Evolutionary conservation across 2,329 filamentous ascomycete species (phyloP), one percentile per base, ranked within the genome.

Genomic region (Colletotrichum tamarilloi): DNA sequence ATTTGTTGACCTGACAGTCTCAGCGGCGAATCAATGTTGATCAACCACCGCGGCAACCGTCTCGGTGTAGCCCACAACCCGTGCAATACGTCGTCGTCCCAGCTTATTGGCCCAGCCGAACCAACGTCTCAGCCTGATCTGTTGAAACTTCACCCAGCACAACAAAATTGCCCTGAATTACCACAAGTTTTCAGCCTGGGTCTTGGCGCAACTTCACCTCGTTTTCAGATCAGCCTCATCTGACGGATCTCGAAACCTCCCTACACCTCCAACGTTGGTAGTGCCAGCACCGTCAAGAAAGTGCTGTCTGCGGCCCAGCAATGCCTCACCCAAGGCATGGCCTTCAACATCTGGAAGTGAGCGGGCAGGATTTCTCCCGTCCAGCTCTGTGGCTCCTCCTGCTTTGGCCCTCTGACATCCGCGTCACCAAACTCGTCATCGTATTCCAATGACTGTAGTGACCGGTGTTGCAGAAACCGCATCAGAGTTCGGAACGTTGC

Each of bases 41-140:
- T 26, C 46, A 19, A 49, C 42, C 19, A 49, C 19, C 42, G 8
- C 42, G 42, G 19, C 42, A 49, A 49, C 46, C 60, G 19, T 12
- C 46, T 53, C 60, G 42, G 26, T 53, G 42, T 24, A 32, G 22
- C 26, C 19, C 52, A 42, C 38, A 5, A 22, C 24, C 28, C 3
- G 9, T n/a, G 7, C 38, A 58, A 53, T 28, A 24, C 28, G n/a
- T 42, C 22, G 46, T 60, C 26, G 11, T 42, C 11, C 19, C 35
- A 46, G 38, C 14, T 26, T 22, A 35, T 16, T 35, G 22, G 22
- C 16, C 26, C 16, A 38, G 53, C 70, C 66, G 64, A 72, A 69
- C n/a, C 53, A 57, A n/a, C 68, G 62, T 71, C 62, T 71, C 68
- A 56, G 63, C 68, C 46, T 26, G 65, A 12, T 22, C 24, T 6